phyloP scores from a whole-genome alignment of 306 rosid genomes.

The Biancaea sappan region DNA sequence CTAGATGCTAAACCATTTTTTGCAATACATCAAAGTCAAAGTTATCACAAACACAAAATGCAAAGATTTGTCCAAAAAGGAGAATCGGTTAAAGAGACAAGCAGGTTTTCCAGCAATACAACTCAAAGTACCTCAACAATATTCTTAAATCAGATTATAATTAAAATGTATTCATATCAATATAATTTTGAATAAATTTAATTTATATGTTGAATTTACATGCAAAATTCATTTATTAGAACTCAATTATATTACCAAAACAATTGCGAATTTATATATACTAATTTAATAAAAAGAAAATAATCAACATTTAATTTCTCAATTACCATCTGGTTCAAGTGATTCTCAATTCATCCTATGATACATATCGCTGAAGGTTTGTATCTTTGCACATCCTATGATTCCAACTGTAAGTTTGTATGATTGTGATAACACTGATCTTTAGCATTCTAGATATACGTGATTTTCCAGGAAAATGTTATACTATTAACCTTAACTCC shows the following conservation, averaged over 20 bases:
- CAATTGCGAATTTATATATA: no score
- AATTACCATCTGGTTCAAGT: no score
- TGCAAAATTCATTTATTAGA: no score
- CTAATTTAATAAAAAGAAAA: no score
- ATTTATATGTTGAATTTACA: neutral
- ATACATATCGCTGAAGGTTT: neutral
- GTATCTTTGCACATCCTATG: neutral
- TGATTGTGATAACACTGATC: no score
- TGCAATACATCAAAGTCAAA: neutral
- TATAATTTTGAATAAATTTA: neutral
- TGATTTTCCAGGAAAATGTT: neutral
- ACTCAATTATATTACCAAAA: no score
- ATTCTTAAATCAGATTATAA: neutral
- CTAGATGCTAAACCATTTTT: neutral
- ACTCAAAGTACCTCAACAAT: neutral
- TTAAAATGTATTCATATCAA: neutral
- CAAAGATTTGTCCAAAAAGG: neutral
- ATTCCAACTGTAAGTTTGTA: neutral
- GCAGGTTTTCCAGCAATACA: neutral
- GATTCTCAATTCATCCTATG: neutral
- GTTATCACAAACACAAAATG: neutral
- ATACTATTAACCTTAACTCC: neutral
- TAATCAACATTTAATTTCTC: no score
- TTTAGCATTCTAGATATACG: no score
- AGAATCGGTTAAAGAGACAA: neutral